A percentile compares a stretch with the other conserved stretches of the same genome.
Conservation (phyloP, 2,329 filamentous ascomycete species). For the Aspergillus fischeri region DNA sequence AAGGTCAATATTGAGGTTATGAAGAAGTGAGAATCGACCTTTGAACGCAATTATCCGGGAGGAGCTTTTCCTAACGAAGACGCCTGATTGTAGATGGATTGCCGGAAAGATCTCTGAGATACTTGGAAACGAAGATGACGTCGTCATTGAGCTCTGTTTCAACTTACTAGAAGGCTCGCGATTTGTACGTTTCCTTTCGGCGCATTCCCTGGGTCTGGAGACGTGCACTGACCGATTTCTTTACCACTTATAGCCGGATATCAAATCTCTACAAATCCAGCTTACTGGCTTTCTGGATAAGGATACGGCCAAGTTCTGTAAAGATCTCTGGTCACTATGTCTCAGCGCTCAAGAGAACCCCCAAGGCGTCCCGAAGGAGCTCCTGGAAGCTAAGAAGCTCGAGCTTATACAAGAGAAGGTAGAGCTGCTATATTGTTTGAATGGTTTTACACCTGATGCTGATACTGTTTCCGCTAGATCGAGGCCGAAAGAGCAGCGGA, state of each 20-base stretch:
- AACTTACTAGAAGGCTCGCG: slow-evolving; percentile 67
- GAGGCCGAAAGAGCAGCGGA: slow-evolving; percentile 79
- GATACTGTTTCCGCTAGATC: slow-evolving; percentile 49
- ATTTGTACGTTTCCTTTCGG: slow-evolving; percentile 57
- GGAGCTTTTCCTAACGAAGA: slow-evolving; percentile 9
- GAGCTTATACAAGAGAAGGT: slow-evolving; percentile 96
- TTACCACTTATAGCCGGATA: slow-evolving; percentile 66
- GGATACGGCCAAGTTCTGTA: slow-evolving; percentile 83
- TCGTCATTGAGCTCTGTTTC: slow-evolving; percentile 81
- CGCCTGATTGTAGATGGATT: slow-evolving; percentile 70
- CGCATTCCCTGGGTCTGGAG: neutral
- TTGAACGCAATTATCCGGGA: slow-evolving; percentile 9
- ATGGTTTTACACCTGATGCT: neutral
- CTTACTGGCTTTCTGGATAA: slow-evolving; percentile 94
- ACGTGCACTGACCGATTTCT: slow-evolving; percentile 13
- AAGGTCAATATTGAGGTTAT: slow-evolving; percentile 98
- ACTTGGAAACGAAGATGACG: slow-evolving; percentile 88
- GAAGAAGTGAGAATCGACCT: slow-evolving; percentile 69
- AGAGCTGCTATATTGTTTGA: neutral
- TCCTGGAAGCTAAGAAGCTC: slow-evolving; percentile 92
- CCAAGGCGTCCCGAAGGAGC: slow-evolving; percentile 87
- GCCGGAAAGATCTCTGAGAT: slow-evolving; percentile 81
- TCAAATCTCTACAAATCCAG: slow-evolving; percentile 91
- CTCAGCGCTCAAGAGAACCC: slow-evolving; percentile 84
- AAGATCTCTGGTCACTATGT: slow-evolving; percentile 87